Base-by-base conservation (phyloP, 2,329 filamentous ascomycete genomes). In the Biscogniauxia mediterranea region DNA sequence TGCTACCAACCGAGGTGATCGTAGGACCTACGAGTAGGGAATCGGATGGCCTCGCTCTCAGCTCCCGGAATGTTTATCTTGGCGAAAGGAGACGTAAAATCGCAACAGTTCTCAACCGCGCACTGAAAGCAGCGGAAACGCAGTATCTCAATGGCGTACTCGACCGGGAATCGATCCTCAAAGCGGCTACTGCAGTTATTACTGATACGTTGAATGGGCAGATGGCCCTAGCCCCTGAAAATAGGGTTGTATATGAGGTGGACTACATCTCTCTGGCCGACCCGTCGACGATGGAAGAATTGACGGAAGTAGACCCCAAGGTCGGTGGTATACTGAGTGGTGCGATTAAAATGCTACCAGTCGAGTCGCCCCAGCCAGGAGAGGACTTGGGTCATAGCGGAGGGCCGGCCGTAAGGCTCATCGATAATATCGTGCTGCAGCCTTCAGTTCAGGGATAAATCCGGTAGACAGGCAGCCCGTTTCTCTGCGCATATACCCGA, bases 261-360 rank as follows among this genome's bases (percentile, higher is more conserved):
- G 94, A 98, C 74, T 99, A 99, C 74, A 85, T 99, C 59, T 96
- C 93, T 17, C 82, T 99, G 25, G 90, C 94, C 0, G 92, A 98
- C 70, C 91, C 92, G 0, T 87, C 92, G 8, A 90, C 89, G 0
- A 85, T 99, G 79, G 84, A 91, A 62, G 94, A 98, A 77, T 70
- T 97, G 1, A 83, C 89, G 0, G 74, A 78, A 13, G 83, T 98
- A 1, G 90, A 97, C 70, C 81, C 83, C 0, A 76, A 78, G 0
- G 86, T 80, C 65, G 94, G 94, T 1, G 93, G 89, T 0, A 89
- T 99, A 42, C 76, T 99, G 60, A 98, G 94, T 73, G 93, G 92
- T 3, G 95, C 95, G 0, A 81, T 99, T 61, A 95, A 91, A 78
- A 96, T 99, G 89, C 74, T 92, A 53, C 90, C 93, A 0, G 80